Conservation (phyloP, 139 green algal species). For the Raphidocelis subcapitata region DNA sequence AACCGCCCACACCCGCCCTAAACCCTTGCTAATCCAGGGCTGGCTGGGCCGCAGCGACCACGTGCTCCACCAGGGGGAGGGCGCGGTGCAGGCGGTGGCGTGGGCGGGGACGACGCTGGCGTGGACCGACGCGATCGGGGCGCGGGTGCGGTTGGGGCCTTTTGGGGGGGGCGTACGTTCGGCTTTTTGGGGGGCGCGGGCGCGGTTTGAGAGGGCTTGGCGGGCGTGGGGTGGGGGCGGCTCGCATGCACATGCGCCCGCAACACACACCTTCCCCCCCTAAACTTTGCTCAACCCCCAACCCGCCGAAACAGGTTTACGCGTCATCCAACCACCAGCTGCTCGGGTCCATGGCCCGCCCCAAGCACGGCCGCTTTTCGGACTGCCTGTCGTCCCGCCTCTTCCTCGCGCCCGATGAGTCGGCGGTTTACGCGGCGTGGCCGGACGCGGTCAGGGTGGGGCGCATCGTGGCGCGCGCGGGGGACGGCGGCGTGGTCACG, state of each 20-base stretch:
- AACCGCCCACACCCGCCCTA: no score
- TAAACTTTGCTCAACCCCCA: no score
- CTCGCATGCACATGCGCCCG: no score
- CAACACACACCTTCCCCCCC: no score
- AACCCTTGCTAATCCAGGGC: conserved; percentile 48
- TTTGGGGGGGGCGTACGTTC: no score
- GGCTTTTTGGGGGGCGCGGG: no score
- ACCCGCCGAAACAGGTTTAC: not conserved
- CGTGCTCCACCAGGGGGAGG: conserved; percentile 73
- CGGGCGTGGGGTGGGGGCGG: no score
- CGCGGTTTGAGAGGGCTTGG: no score
- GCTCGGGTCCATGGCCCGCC: not conserved
- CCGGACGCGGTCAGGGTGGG: conserved; percentile 11
- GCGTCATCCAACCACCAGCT: not conserved
- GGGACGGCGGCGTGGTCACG: no score
- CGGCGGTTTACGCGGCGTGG: conserved; percentile 12
- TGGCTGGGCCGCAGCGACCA: conserved; percentile 84
- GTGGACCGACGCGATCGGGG: conserved; percentile 78
- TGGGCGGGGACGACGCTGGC: conserved; percentile 82
- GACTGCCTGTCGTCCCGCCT: not conserved
- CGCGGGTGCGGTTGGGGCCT: conserved; percentile 47
- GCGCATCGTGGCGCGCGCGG: not conserved
- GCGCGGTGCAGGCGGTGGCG: conserved; percentile 53
- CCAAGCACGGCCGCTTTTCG: not conserved
- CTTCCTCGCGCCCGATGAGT: conserved; percentile 1